phyloP scores from a whole-genome alignment of 2,329 filamentous ascomycete genomes.

The Arthroderma uncinatum region DNA sequence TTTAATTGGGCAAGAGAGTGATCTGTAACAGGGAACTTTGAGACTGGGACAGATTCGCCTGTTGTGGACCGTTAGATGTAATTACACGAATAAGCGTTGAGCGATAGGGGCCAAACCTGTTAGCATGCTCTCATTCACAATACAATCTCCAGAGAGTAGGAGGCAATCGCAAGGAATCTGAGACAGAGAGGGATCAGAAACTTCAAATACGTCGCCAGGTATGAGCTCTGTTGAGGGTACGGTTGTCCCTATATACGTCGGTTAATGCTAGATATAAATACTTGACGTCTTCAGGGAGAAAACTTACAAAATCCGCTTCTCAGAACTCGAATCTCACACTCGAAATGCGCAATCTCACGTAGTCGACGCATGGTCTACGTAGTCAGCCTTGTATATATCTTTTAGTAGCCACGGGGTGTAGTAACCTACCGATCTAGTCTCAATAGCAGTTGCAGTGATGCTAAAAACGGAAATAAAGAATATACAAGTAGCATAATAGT shows the following conservation, averaged over 20 bases:
- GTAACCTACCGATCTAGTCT: constrained; percentile 63
- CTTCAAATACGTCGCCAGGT: constrained; percentile 90
- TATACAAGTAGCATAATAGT: constrained; percentile 93
- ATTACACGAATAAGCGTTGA: not conserved
- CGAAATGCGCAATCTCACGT: constrained; percentile 83
- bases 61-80: constrained; percentile 5
- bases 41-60: constrained; percentile 93
- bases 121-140: constrained; percentile 98
- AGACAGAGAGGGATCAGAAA: constrained; percentile 79
- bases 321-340: constrained; percentile 87
- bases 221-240: constrained; percentile 79
- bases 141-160: constrained; percentile 84
- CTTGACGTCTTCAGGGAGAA: not conserved
- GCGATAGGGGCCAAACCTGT: constrained; percentile 43
- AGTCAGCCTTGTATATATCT: constrained; percentile 6
- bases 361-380: constrained; percentile 72
- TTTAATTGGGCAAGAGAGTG: constrained; percentile 67
- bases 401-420: not conserved
- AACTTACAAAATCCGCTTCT: constrained; percentile 81
- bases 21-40: constrained; percentile 74
- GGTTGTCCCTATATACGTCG: constrained; percentile 55
- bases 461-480: constrained; percentile 90
- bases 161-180: constrained; percentile 90
- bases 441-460: constrained; percentile 76
- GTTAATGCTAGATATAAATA: constrained; percentile 5